Conservation (phyloP, 768 basidiomycete genomes). For the Tephrocybe sp. region DNA sequence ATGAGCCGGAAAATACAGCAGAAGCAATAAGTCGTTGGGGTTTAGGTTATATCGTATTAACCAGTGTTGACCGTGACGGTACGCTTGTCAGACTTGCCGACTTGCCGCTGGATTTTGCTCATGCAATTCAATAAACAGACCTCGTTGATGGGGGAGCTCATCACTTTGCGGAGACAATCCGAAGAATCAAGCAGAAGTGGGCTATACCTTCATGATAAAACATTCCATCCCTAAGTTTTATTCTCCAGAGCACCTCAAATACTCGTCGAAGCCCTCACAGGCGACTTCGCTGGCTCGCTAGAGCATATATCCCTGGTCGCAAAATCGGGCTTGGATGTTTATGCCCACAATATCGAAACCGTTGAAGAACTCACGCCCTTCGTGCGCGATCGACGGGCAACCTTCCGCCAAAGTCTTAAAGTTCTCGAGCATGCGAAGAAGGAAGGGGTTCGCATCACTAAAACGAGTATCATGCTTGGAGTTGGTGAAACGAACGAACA, state of each 20-base stretch:
- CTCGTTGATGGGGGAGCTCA: conserved; percentile 87
- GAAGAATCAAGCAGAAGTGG: conserved; percentile 93
- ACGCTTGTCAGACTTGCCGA: conserved; percentile 19
- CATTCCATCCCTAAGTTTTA: conserved; percentile 2
- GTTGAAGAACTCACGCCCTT: conserved; percentile 92
- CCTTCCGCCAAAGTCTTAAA: conserved; percentile 78
- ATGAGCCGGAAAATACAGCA: conserved; percentile 97
- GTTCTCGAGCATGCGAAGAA: conserved; percentile 84
- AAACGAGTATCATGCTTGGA: conserved; percentile 98
- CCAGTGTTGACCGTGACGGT: conserved; percentile 97
- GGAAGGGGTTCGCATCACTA: conserved; percentile 83
- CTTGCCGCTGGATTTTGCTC: neutral
- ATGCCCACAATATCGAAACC: conserved; percentile 97
- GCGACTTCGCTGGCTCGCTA: conserved; percentile 84
- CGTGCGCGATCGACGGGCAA: conserved; percentile 93
- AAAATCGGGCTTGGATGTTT: conserved; percentile 92
- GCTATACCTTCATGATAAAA: conserved; percentile 14
- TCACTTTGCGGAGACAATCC: conserved; percentile 95
- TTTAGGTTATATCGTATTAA: conserved; percentile 95
- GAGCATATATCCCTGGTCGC: conserved; percentile 81
- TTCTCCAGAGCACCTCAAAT: conserved; percentile 81
- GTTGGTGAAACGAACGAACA: conserved; percentile 89
- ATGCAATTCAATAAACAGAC: conserved; percentile 47
- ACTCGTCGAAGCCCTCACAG: conserved; percentile 93
- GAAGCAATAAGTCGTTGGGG: conserved; percentile 99